Conservation (phyloP, 1,139 yeast species). For the Suzukiozyma palmioleophila region DNA sequence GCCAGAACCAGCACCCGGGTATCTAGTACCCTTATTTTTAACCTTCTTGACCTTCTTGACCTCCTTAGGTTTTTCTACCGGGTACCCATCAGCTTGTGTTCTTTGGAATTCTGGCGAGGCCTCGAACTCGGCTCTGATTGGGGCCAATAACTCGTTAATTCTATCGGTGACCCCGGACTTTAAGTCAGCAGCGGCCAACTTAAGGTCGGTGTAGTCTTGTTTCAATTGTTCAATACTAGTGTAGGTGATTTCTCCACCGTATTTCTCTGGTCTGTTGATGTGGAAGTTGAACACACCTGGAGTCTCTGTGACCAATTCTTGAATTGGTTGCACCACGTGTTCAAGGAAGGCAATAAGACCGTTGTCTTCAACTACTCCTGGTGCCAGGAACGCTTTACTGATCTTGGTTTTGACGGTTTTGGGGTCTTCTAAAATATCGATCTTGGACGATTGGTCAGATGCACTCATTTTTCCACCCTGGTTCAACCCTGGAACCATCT, state of each 20-base stretch:
- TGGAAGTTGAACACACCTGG: slow-evolving; percentile 56
- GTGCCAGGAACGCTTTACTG: slow-evolving; percentile 89
- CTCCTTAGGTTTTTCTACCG: slow-evolving; percentile 58
- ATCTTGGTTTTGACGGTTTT: slow-evolving; percentile 86
- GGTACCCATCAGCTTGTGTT: slow-evolving; percentile 77
- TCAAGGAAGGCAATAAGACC: slow-evolving; percentile 86
- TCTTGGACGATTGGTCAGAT: slow-evolving; percentile 96
- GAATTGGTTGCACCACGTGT: slow-evolving; percentile 80
- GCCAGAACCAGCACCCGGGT: slow-evolving; percentile 55
- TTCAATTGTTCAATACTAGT: slow-evolving; percentile 64
- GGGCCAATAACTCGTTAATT: slow-evolving; percentile 75
- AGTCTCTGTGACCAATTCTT: slow-evolving; percentile 60
- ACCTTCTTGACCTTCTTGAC: slow-evolving; percentile 68
- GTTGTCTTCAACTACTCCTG: slow-evolving; percentile 88
- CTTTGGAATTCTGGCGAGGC: slow-evolving; percentile 67
- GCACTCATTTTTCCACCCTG: slow-evolving; percentile 99
- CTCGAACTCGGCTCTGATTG: slow-evolving; percentile 70
- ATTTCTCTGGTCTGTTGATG: slow-evolving; percentile 91
- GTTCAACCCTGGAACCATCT: slow-evolving; percentile 95
- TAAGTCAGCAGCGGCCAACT: slow-evolving; percentile 88
- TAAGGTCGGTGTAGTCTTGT: slow-evolving; percentile 64
- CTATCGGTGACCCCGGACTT: slow-evolving; percentile 88
- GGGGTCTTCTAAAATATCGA: slow-evolving; percentile 88
- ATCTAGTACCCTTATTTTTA: slow-evolving; percentile 80
- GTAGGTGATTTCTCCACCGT: slow-evolving; percentile 88